Base-by-base conservation (phyloP, 331 rosid species). In the Telfairia occidentalis region DNA sequence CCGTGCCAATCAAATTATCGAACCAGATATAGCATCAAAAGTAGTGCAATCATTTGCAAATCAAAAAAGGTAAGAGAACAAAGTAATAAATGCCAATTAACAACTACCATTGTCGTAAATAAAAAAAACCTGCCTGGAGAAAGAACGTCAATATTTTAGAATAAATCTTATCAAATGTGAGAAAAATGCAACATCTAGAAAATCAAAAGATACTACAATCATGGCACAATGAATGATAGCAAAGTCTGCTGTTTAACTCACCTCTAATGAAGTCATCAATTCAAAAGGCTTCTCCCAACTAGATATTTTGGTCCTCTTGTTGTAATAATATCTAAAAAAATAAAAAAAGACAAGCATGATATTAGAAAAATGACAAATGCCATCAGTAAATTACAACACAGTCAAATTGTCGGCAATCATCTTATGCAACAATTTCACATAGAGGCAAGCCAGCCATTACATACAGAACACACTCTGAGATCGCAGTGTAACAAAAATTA, bases 201-300 rank as follows among this genome's bases (percentile, higher is more conserved):
- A 53, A 74, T 55, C 15, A 52, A 42, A 45, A 29, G 37, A 46
- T 43, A 76, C 16, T 28, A 19, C 16, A 5, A 43, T 11, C 5
- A 13, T 45, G 40, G 57, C 24, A 60, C 34, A 4, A 5, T 4
- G 16, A 48, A 28, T 35, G 74, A 49, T 73, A 82, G 84, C 60
- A 18, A 59, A 64, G 79, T 74, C 77, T 83, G 73, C 19, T 50
- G 42, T 28, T 71, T 71, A 84, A 86, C 96, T 89, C 92, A 88
- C 98, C 94, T 93, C 98, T 78, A 83, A 77, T 66, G 89, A 88
- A 10, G 98, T 86, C 97, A 93, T 88, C 91, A 93, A 81, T 80
- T 89, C 97, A 3, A 85, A 79, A 77, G 96, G 97, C 90, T 90
- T 93, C 87, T 89, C 97, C 98, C 97, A 93, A 74, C 90, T 88